Percentiles rank a stretch among this genome's conserved stretches.
Evolutionary conservation across 768 basidiomycete genomes (phyloP).

Genomic region (Phlegmacium glaucopus): DNA sequence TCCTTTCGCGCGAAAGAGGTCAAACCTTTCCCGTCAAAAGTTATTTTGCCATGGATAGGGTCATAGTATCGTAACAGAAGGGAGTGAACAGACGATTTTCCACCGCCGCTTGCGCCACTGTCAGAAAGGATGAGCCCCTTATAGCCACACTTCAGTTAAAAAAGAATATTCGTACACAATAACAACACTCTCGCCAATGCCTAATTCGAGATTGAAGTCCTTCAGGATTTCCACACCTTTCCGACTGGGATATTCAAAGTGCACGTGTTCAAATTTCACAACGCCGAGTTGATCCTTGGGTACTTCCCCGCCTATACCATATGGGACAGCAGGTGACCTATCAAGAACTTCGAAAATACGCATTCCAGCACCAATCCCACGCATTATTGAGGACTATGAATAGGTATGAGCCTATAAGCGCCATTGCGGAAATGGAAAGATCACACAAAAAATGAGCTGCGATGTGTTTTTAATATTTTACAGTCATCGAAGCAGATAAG

Average conservation of each 20-base stretch:
- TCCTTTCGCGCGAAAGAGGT: not conserved
- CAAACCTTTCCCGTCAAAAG: constrained; percentile 82
- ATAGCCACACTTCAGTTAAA: not conserved
- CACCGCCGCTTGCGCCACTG: constrained; percentile 90
- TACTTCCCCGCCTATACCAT: constrained; percentile 57
- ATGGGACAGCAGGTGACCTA: constrained; percentile 69
- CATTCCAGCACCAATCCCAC: constrained; percentile 88
- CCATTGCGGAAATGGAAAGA: constrained; percentile 18
- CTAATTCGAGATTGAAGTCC: constrained; percentile 77
- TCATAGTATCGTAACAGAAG: constrained; percentile 89
- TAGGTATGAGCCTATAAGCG: not conserved
- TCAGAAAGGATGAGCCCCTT: constrained; percentile 1
- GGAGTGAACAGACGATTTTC: constrained; percentile 90
- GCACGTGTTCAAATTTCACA: constrained; percentile 78
- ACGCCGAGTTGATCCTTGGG: constrained; percentile 56
- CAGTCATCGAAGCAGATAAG: not conserved
- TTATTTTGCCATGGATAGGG: constrained; percentile 76
- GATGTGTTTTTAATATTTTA: constrained; percentile 2
- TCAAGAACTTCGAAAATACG: constrained; percentile 95
- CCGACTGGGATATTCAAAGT: constrained; percentile 89
- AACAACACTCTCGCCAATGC: constrained; percentile 84
- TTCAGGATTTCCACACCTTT: constrained; percentile 78
- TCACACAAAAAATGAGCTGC: constrained; percentile 49
- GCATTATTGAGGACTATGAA: constrained; percentile 88
- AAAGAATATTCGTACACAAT: constrained; percentile 68